Percentiles rank a stretch among this genome's conserved stretches.
These are phyloP conservation scores for Mallotus japonicus DNA, from an alignment of 441 rosid species.

Conservation along the genomic window DNA sequence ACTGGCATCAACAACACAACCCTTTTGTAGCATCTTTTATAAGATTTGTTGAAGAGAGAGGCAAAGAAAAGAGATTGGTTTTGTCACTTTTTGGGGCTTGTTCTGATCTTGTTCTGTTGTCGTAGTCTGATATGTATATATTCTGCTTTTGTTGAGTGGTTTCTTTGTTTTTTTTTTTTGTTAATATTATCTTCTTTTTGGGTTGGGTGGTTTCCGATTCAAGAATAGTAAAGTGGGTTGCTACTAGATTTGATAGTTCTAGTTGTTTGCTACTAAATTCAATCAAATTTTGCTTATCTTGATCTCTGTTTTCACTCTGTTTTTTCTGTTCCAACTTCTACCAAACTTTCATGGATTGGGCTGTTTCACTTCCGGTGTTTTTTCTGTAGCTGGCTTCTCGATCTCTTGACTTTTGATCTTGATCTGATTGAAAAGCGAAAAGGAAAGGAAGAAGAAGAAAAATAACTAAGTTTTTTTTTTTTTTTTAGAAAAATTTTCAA, in stretches of 20 bases:
- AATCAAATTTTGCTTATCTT: not conserved
- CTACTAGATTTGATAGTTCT: slow-evolving; percentile 23
- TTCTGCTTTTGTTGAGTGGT: slow-evolving; percentile 8
- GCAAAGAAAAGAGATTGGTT: slow-evolving; percentile 2
- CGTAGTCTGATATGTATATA: slow-evolving; percentile 19
- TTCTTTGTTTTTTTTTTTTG: slow-evolving; percentile 6
- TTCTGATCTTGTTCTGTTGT: slow-evolving; percentile 10
- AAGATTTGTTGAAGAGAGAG: slow-evolving; percentile 6
- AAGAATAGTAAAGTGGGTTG: slow-evolving; percentile 23
- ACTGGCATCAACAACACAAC: slow-evolving; percentile 18
- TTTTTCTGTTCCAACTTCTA: slow-evolving; percentile 17
- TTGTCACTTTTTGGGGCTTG: slow-evolving; percentile 10
- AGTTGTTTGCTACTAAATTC: slow-evolving; percentile 12
- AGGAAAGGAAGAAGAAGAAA: no score
- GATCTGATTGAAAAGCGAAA: slow-evolving; percentile 1
- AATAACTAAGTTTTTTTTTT: no score
- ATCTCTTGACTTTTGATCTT: not conserved
- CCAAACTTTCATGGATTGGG: not conserved
- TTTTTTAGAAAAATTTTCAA: not conserved
- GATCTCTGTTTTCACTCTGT: slow-evolving; percentile 14
- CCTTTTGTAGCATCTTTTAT: slow-evolving; percentile 15
- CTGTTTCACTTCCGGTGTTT: not conserved
- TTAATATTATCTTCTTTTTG: slow-evolving; percentile 18
- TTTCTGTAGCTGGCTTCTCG: not conserved
- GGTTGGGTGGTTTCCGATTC: slow-evolving; percentile 27